phyloP scores from a whole-genome alignment of 305 asterid species.

The Fraxinus ornus region DNA sequence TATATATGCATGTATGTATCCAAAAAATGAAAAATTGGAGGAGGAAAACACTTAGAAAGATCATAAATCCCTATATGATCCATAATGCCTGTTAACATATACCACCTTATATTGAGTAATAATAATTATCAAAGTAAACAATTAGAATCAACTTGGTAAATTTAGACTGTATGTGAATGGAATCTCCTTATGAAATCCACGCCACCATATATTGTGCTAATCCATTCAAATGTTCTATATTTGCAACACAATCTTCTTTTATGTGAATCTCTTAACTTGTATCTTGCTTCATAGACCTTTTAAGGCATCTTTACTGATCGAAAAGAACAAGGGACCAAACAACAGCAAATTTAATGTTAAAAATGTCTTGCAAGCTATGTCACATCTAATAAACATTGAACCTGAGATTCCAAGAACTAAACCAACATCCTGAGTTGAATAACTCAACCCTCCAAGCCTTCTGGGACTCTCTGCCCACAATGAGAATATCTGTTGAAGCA shows the following conservation, averaged over 20 bases:
- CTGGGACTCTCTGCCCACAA: conserved; percentile 91
- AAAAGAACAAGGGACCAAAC: neutral
- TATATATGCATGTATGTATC: too few relatives aligned
- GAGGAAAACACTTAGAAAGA: too few relatives aligned
- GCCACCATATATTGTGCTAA: too few relatives aligned
- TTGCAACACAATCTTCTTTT: neutral
- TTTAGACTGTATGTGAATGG: neutral
- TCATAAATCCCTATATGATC: neutral
- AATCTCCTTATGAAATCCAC: too few relatives aligned
- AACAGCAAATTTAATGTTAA: neutral
- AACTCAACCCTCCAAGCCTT: conserved; percentile 79
- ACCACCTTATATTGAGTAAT: neutral
- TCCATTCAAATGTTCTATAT: neutral
- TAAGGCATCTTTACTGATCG: neutral
- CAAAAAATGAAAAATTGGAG: neutral
- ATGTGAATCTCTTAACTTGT: neutral
- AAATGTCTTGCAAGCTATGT: neutral
- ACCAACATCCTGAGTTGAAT: conserved; percentile 71
- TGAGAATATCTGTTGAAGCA: conserved; percentile 63
- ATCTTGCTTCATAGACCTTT: neutral
- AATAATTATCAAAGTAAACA: too few relatives aligned
- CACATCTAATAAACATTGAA: conserved; percentile 6
- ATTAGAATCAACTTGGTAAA: neutral
- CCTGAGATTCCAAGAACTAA: conserved; percentile 75
- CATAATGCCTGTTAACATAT: neutral